Evolutionary conservation across 2,329 filamentous ascomycete genomes (phyloP), one percentile per base, ranked within the genome.

Genomic region (Karstenula rhodostoma): DNA sequence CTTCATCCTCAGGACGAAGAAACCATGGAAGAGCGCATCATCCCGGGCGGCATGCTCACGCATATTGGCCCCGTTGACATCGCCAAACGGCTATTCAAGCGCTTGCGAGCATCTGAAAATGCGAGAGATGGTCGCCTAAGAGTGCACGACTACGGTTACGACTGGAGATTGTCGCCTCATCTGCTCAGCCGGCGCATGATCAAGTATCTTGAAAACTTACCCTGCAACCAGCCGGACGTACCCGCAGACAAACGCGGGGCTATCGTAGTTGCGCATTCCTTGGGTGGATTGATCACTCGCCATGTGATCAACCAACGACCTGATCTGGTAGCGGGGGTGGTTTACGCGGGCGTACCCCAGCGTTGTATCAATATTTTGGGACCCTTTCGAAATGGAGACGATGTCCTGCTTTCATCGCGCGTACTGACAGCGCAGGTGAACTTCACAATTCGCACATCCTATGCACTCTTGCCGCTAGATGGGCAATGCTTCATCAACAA

Each of bases 11-110:
- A 93, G 68, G 94, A 96, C 58, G 94, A 97, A 71, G 90, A 93
- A 68, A 85, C 81, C 5, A 95, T 95, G 88, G 88, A 91, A 65
- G 86, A 96, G 60, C 88, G 83, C n/a, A 93, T 98, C 61, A 90
- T 93, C 54, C 85, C 94, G 0, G 93, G 89, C 2, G 93, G 93
- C 8, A 96, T 97, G 87, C 83, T 97, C n/a, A 90, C 92, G 47
- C 89, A 96, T 70, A 92, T 97, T 63, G 94, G 94, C 0, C 93
- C 93, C 0, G 90, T 98, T 43, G 94, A 98, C 75, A 94, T 97
- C 59, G 92, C 92, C 4, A 89, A 88, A 59, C 87, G 92, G 42
- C 81, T 98, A 1, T 89, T 97, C 77, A 94, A 92, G 73, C 89
- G 90, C 57, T 78, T 97, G 22, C 85, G 87, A 52, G 88, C 89